Evolutionary conservation across 1,284 basidiomycete genomes (phyloP).

Genomic region (Microbotryum silenes-acaulis): DNA sequence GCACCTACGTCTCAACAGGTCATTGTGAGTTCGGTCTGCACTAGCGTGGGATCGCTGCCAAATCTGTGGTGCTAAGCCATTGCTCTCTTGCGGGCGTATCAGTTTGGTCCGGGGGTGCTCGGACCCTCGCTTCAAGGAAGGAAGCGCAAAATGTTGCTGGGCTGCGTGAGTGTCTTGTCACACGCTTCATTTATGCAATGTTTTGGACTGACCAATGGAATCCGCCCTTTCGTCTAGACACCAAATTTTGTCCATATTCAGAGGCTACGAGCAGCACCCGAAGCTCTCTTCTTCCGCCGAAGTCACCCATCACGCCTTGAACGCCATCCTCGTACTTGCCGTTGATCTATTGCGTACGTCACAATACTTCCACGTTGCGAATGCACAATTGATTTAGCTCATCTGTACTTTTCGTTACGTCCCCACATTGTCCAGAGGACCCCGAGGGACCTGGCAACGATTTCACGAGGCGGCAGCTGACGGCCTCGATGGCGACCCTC

Average conservation of each 20-base stretch:
- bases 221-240: background rate
- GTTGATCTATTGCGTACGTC: constrained; percentile 23
- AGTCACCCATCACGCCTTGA: constrained; percentile 17
- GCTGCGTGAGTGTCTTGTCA: constrained; percentile 14
- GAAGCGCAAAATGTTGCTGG: constrained; percentile 1
- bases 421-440: constrained; percentile 10
- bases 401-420: background rate
- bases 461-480: constrained; percentile 9
- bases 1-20: constrained; percentile 19
- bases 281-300: constrained; percentile 4
- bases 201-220: background rate
- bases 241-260: constrained; percentile 15
- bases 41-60: background rate
- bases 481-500: background rate
- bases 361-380: background rate
- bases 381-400: too few species aligned
- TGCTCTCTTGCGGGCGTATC: background rate
- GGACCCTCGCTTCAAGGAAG: constrained; percentile 11
- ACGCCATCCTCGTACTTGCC: constrained; percentile 15
- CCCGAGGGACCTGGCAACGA: constrained; percentile 6
- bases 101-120: constrained; percentile 23
- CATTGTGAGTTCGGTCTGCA: constrained; percentile 11
- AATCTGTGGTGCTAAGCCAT: too few species aligned
- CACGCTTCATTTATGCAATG: background rate
- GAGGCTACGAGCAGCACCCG: constrained; percentile 14